Evolutionary conservation across 768 basidiomycete species (phyloP), one percentile per base, ranked within the genome.

Genomic region (Lactifluus subvellereus): DNA sequence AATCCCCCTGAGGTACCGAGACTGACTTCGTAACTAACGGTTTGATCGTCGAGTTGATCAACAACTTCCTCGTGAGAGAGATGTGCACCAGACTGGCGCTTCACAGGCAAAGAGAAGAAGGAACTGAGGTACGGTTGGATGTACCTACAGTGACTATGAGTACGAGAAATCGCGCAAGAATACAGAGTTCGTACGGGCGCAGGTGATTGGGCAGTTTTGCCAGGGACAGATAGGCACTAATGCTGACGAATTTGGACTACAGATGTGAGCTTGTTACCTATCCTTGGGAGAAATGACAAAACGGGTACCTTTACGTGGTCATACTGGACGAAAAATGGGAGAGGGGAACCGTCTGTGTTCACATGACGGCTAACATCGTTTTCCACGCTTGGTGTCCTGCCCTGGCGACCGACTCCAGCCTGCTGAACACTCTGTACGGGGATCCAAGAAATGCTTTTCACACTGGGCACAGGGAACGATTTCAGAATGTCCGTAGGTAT

Each of bases 281-380:
- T 27, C 0, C 43, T 18, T 14, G 33, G 27, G 7, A 27, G 37
- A 42, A 40, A 57, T 27, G 18, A 50, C 47, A 9, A 20, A 6
- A 30, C 22, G 75, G 73, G 47, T 54, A 90, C 94, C 78, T 93
- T 83, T 53, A 96, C 93, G 73, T 95, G 91, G 69, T 97, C 90
- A 70, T 92, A 99, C 70, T 97, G 88, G 10, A 96, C 84, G 72
- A 94, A 95, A 76, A 94, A 95, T 6, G 96, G 85, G 38, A 95
- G 72, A 3, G 81, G 72, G 2, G 78, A 71, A 3, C 87, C 88
- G 67, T 97, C 94, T 3, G 76, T 72, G 57, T 83, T 78, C 30
- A 99, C 77, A 69, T 89, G 83, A 61, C 78, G 77, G 60, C 80
- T 77, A 22, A 97, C 77, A 7, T 78, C 77, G 7, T 76, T 74